These are phyloP conservation scores for Gyrodon lividus DNA, from an alignment of 768 basidiomycete genomes.

Conservation along the genomic window DNA sequence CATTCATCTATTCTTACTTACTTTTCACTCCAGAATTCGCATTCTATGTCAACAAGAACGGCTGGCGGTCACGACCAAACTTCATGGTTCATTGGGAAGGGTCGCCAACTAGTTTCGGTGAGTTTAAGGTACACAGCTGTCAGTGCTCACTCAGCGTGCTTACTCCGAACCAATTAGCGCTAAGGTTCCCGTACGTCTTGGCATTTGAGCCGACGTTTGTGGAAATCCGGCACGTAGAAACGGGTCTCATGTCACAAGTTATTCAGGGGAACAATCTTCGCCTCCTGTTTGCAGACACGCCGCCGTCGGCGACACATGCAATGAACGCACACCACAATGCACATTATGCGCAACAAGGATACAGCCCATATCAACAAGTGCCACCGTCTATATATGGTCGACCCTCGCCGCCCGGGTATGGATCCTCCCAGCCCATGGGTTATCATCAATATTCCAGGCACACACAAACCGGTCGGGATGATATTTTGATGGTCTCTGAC, in stretches of 20 bases:
- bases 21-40: conserved; percentile 76
- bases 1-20: conserved; percentile 4
- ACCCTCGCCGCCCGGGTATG: conserved; percentile 27
- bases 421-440: conserved; percentile 20
- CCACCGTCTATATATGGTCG: conserved; percentile 28
- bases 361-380: conserved; percentile 34
- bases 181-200: conserved; percentile 94
- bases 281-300: conserved; percentile 90
- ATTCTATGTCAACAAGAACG: conserved; percentile 97
- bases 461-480: conserved; percentile 63
- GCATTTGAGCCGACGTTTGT: conserved; percentile 97
- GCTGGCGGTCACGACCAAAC: conserved; percentile 83
- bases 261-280: conserved; percentile 91
- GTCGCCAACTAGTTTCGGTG: conserved; percentile 89
- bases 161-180: conserved; percentile 58
- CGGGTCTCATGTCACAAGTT: conserved; percentile 88
- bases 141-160: not conserved
- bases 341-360: conserved; percentile 32
- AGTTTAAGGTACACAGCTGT: conserved; percentile 31
- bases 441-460: conserved; percentile 46
- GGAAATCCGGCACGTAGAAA: conserved; percentile 94
- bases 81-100: conserved; percentile 99
- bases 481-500: conserved; percentile 89
- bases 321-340: conserved; percentile 38
- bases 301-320: conserved; percentile 76